Conservation (phyloP, 2,329 filamentous ascomycete species). For the Aspergillus sp. region DNA sequence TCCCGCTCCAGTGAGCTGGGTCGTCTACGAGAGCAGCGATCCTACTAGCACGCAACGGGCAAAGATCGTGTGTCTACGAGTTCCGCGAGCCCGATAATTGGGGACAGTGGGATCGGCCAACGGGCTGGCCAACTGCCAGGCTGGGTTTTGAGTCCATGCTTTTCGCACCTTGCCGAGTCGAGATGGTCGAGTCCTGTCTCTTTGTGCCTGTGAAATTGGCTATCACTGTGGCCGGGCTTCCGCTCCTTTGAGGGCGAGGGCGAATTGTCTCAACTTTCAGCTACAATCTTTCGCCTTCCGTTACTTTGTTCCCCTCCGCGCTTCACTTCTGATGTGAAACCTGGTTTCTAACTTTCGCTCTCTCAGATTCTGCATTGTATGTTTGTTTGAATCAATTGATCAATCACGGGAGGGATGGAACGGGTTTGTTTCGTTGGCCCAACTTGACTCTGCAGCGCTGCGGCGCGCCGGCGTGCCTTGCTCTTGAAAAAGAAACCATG, state of each 20-base stretch:
- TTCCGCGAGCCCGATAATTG: conserved; percentile 5
- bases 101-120: not conserved
- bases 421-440: not conserved
- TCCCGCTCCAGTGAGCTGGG: conserved; percentile 17
- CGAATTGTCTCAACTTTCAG: conserved; percentile 8
- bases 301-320: not conserved
- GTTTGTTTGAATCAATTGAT: conserved; percentile 3
- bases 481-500: not conserved
- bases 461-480: not conserved
- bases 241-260: not conserved
- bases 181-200: not conserved
- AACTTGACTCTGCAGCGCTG: too few relatives aligned
- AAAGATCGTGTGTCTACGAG: conserved; percentile 7
- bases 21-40: conserved; percentile 6
- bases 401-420: not conserved
- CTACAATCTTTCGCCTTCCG: not conserved
- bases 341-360: not conserved
- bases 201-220: not conserved
- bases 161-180: not conserved
- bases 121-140: not conserved
- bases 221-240: too few relatives aligned
- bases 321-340: not conserved
- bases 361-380: too few relatives aligned
- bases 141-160: conserved; percentile 6
- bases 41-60: conserved; percentile 5